phyloP scores from a whole-genome alignment of 106 monocot species.

The Dendrobium catenatum region DNA sequence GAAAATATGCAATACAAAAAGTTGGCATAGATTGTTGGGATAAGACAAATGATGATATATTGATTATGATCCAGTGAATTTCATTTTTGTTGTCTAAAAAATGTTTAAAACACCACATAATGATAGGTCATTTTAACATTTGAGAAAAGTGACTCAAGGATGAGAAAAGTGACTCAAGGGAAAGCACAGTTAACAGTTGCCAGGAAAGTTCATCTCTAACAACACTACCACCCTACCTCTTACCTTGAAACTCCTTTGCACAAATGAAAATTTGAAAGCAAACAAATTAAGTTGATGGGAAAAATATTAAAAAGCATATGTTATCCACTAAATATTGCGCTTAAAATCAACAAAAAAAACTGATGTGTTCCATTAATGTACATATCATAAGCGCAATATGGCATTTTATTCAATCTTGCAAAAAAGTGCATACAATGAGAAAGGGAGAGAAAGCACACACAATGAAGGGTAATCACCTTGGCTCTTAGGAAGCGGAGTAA shows the following conservation, averaged over 20 bases:
- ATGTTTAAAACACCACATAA: not conserved
- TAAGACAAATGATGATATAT: not conserved
- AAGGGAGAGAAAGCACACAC: not conserved
- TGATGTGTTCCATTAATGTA: not conserved
- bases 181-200: not conserved
- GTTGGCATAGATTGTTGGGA: not conserved
- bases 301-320: not conserved
- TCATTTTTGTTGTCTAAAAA: not conserved
- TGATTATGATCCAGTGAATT: not conserved
- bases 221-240: not conserved
- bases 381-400: not conserved
- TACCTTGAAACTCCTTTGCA: not conserved
- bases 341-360: not conserved
- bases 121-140: not conserved
- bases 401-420: not conserved
- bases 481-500: constrained; percentile 1
- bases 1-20: not conserved
- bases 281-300: not conserved
- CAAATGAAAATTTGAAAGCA: not conserved
- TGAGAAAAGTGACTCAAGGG: not conserved
- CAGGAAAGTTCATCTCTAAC: not conserved
- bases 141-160: not conserved
- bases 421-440: not conserved
- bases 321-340: not conserved
- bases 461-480: constrained; percentile 5